Evolutionary conservation across 805 yeast genomes (phyloP).

Genomic region (Torulaspora gathmanii): DNA sequence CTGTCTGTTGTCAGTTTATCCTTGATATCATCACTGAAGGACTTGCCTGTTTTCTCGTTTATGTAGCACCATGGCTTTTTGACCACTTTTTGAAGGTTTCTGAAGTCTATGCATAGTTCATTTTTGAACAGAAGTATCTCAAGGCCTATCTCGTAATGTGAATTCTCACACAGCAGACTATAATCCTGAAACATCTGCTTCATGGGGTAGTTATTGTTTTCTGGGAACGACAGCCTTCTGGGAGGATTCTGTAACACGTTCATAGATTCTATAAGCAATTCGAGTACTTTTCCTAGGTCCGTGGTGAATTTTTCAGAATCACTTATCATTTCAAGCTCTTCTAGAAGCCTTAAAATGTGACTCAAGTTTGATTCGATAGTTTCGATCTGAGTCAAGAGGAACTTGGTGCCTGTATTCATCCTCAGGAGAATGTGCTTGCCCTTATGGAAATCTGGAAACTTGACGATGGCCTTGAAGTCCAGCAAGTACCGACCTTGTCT

Average conservation of each 20-base stretch:
- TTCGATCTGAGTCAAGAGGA: conserved; percentile 42
- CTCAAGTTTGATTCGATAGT: conserved; percentile 30
- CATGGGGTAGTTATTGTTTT: conserved; percentile 42
- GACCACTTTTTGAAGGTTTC: conserved; percentile 45
- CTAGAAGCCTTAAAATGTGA: conserved; percentile 31
- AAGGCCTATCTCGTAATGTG: conserved; percentile 42
- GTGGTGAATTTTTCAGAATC: conserved; percentile 32
- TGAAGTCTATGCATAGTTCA: conserved; percentile 58
- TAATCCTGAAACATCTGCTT: conserved; percentile 44
- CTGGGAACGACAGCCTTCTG: conserved; percentile 54
- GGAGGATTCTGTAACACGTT: conserved; percentile 46
- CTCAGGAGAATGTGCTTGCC: conserved; percentile 38
- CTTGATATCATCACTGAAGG: conserved; percentile 55
- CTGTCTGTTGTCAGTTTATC: conserved; percentile 50
- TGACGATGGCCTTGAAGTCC: conserved; percentile 41
- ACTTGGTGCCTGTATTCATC: conserved; percentile 37
- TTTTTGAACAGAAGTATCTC: conserved; percentile 59
- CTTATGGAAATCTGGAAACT: conserved; percentile 40
- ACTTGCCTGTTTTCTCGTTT: conserved; percentile 42
- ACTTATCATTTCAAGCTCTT: conserved; percentile 43
- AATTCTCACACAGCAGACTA: conserved; percentile 26
- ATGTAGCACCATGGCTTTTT: conserved; percentile 62
- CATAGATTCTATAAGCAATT: conserved; percentile 23
- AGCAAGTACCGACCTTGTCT: conserved; percentile 52
- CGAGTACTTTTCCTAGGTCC: conserved; percentile 20